phyloP scores from a whole-genome alignment of 805 yeast genomes.

The Kuraishia piskuri region DNA sequence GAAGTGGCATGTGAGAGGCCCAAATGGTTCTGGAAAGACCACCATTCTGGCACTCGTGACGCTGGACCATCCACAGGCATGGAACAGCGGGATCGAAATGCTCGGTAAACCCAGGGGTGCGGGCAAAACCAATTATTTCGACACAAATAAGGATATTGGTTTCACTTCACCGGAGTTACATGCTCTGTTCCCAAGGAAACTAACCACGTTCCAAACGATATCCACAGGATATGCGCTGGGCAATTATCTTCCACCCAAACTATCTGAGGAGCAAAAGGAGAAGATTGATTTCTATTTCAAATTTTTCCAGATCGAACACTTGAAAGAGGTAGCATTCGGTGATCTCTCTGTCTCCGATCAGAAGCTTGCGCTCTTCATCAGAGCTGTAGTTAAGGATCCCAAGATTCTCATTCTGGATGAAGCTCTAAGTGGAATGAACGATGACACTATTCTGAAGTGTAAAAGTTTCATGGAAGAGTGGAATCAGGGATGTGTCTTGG shows the following conservation, averaged over 20 bases:
- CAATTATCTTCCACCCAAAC: slow-evolving; percentile 41
- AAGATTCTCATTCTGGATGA: slow-evolving; percentile 78
- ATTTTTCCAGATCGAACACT: slow-evolving; percentile 32
- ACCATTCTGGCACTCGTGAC: slow-evolving; percentile 78
- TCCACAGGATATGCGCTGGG: slow-evolving; percentile 74
- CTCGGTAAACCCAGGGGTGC: slow-evolving; percentile 63
- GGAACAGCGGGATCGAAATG: slow-evolving; percentile 63
- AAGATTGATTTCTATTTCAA: slow-evolving; percentile 36
- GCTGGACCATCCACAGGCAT: slow-evolving; percentile 95
- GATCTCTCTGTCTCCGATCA: slow-evolving; percentile 64
- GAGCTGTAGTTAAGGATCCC: slow-evolving; percentile 77
- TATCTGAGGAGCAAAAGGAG: slow-evolving; percentile 27
- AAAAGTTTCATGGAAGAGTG: slow-evolving; percentile 42
- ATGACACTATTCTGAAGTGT: slow-evolving; percentile 45
- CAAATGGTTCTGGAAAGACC: slow-evolving; percentile 91
- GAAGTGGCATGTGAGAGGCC: slow-evolving; percentile 84
- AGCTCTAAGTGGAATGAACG: slow-evolving; percentile 87
- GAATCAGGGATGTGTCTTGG: slow-evolving; percentile 58
- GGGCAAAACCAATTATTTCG: slow-evolving; percentile 71
- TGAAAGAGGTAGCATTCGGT: slow-evolving; percentile 33
- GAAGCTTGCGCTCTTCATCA: slow-evolving; percentile 63
- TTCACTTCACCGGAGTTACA: slow-evolving; percentile 90
- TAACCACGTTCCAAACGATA: slow-evolving; percentile 48
- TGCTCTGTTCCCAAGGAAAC: slow-evolving; percentile 61
- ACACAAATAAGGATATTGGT: slow-evolving; percentile 72